Conservation (phyloP, 2,329 filamentous ascomycete species). For the Reticulascus tulasneorum region DNA sequence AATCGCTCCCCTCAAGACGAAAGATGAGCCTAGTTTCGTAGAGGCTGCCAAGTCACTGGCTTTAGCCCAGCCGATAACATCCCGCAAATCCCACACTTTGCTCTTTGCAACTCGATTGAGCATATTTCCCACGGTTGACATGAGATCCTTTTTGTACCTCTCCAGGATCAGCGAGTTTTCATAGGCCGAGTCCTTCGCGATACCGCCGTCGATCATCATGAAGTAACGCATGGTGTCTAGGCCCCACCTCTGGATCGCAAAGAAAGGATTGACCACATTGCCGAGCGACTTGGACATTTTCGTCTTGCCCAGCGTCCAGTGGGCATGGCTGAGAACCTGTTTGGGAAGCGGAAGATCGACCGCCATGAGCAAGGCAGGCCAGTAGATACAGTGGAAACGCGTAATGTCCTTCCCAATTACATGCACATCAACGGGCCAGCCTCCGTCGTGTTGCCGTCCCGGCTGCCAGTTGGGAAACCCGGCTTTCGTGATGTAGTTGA, state of each 20-base stretch:
- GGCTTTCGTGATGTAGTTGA: conserved; percentile 88
- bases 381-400: conserved; percentile 95
- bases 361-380: conserved; percentile 93
- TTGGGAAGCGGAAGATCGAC: conserved; percentile 74
- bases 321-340: conserved; percentile 80
- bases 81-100: conserved; percentile 64
- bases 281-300: conserved; percentile 98
- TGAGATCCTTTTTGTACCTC: conserved; percentile 75
- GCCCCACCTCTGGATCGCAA: conserved; percentile 84
- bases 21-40: no score
- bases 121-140: conserved; percentile 77
- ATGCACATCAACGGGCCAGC: conserved; percentile 90
- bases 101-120: conserved; percentile 64
- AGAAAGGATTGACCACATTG: conserved; percentile 92
- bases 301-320: conserved; percentile 87
- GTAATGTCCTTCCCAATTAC: conserved; percentile 96
- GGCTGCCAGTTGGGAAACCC: conserved; percentile 76
- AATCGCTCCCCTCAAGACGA: conserved; percentile 11
- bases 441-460: conserved; percentile 54
- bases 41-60: no score
- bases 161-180: conserved; percentile 72
- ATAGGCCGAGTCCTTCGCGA: conserved; percentile 78
- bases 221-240: conserved; percentile 88
- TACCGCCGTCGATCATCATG: conserved; percentile 73
- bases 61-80: conserved; percentile 41